A percentile compares a stretch with the other conserved stretches of the same genome.
phyloP scores from a whole-genome alignment of 257 asterid genomes.

The Verbena officinalis region DNA sequence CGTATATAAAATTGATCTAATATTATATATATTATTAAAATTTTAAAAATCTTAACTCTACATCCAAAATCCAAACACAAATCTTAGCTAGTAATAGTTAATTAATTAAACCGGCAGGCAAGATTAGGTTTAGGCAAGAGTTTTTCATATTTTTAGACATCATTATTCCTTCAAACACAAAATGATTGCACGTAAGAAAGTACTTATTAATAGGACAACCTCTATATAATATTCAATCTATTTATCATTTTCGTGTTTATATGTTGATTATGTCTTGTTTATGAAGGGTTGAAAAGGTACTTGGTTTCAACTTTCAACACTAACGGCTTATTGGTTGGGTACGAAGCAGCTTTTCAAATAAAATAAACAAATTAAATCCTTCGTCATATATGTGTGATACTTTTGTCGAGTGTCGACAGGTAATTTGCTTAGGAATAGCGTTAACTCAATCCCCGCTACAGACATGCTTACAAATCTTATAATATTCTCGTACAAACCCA shows the following conservation, averaged over 20 bases:
- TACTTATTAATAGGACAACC: slow-evolving; percentile 1
- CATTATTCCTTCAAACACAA: slow-evolving; percentile 26
- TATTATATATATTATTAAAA: no score
- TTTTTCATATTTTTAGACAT: background rate
- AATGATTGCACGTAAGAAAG: slow-evolving; percentile 24
- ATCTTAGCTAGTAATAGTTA: no score
- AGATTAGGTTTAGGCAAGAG: background rate
- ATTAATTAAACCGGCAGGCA: no score
- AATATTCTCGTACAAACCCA: slow-evolving; percentile 35
- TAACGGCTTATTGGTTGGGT: slow-evolving; percentile 38
- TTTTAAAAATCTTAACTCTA: no score
- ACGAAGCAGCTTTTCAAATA: slow-evolving; percentile 12
- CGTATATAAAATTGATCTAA: no score
- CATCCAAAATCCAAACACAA: no score
- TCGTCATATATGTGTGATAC: slow-evolving; percentile 2
- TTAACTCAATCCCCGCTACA: slow-evolving; percentile 46
- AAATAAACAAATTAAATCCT: slow-evolving; percentile 23
- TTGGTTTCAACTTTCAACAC: slow-evolving; percentile 26
- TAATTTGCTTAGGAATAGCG: slow-evolving; percentile 67
- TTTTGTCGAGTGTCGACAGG: slow-evolving; percentile 49
- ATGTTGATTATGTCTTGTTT: slow-evolving; percentile 39
- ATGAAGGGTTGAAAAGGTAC: slow-evolving; percentile 39
- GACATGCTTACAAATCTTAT: slow-evolving; percentile 40
- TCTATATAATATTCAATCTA: slow-evolving; percentile 2
- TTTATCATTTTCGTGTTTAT: slow-evolving; percentile 15